Evolutionary conservation across 345 rosid genomes (phyloP).

Genomic region (Carallia brachiata): DNA sequence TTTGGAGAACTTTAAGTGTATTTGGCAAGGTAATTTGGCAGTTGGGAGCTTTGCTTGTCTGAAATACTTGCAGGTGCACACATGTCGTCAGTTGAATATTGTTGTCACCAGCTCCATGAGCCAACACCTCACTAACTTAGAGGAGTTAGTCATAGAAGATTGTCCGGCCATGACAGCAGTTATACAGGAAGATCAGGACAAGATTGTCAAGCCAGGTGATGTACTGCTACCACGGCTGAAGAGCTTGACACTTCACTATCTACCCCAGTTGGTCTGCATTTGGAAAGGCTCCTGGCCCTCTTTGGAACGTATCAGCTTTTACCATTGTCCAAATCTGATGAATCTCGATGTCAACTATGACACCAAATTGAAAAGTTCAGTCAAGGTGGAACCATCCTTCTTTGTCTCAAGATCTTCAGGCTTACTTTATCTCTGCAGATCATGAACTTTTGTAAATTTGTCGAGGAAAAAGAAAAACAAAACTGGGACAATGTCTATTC

Average conservation of each 20-base stretch:
- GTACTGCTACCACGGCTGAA: constrained; percentile 11
- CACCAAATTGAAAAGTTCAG: background rate
- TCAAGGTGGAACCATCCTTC: constrained; percentile 12
- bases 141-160: constrained; percentile 24
- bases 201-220: background rate
- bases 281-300: constrained; percentile 10
- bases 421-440: background rate
- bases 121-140: constrained; percentile 9
- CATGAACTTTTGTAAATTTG: background rate
- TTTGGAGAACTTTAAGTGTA: constrained; percentile 9
- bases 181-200: background rate
- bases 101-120: constrained; percentile 13
- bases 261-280: constrained; percentile 17
- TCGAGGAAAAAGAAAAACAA: no score
- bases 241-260: constrained; percentile 9
- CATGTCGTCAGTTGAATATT: constrained; percentile 14
- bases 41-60: constrained; percentile 17
- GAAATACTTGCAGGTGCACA: constrained; percentile 6
- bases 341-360: background rate
- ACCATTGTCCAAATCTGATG: constrained; percentile 22
- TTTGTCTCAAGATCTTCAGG: background rate
- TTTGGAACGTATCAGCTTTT: constrained; percentile 15
- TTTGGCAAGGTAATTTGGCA: constrained; percentile 11
- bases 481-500: no score
- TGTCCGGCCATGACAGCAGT: constrained; percentile 14